These are phyloP conservation scores for Aureobasidium leucospermi DNA, from an alignment of 2,329 filamentous ascomycete genomes.

Conservation along the genomic window DNA sequence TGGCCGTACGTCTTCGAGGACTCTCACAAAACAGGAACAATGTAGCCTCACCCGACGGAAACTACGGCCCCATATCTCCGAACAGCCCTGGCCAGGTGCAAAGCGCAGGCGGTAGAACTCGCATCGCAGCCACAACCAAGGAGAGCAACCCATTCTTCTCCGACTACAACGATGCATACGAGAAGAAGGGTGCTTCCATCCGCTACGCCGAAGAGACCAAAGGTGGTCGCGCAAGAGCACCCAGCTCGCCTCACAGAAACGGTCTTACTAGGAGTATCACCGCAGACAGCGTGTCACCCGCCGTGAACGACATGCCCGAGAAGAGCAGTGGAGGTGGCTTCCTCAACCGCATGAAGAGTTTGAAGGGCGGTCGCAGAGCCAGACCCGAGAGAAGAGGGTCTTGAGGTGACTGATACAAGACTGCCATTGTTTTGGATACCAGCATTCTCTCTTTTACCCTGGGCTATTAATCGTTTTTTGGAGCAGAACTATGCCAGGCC, in stretches of 20 bases:
- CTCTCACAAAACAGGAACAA: conserved; percentile 63
- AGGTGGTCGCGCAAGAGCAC: conserved; percentile 29
- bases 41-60: conserved; percentile 45
- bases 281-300: conserved; percentile 23
- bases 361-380: conserved; percentile 61
- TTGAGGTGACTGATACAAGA: neutral
- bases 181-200: conserved; percentile 56
- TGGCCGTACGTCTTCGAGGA: conserved; percentile 83
- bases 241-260: conserved; percentile 53
- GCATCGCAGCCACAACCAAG: conserved; percentile 25
- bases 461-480: neutral
- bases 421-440: conserved; percentile 6
- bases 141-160: conserved; percentile 69
- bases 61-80: conserved; percentile 31
- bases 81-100: conserved; percentile 18
- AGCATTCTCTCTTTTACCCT: neutral
- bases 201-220: conserved; percentile 37
- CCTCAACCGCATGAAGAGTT: conserved; percentile 70
- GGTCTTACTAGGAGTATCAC: conserved; percentile 59
- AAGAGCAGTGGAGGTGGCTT: conserved; percentile 52
- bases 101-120: conserved; percentile 37
- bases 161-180: conserved; percentile 65
- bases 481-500: neutral
- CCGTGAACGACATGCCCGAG: conserved; percentile 5
- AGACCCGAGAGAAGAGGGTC: conserved; percentile 25